Percentiles rank a stretch among this genome's conserved stretches.
phyloP scores from a whole-genome alignment of 148 eudicot genomes.

The Polygonum aviculare region DNA sequence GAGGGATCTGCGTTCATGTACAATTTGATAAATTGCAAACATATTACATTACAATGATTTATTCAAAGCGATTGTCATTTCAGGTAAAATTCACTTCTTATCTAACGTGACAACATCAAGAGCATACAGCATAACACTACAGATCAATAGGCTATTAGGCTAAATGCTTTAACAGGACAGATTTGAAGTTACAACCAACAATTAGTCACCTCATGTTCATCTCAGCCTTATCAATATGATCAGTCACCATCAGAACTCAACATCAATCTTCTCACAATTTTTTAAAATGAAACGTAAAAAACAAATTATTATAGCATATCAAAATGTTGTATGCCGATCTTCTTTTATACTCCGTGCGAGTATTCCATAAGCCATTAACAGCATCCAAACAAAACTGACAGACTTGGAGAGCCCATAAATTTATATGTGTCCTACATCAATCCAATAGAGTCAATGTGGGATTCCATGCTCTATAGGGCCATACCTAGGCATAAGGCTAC shows the following conservation, averaged over 20 bases:
- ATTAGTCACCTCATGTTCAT: not conserved
- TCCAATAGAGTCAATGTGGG: not conserved
- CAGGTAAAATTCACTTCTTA: too few species aligned
- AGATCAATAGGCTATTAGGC: not conserved
- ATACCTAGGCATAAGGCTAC: too few species aligned
- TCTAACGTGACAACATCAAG: too few species aligned
- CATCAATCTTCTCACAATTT: not conserved
- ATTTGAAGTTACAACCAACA: not conserved
- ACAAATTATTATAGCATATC: not conserved
- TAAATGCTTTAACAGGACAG: not conserved
- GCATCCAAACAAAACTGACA: not conserved
- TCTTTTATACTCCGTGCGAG: too few species aligned
- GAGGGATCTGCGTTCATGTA: slow-evolving; percentile 42
- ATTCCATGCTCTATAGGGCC: too few species aligned
- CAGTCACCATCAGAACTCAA: not conserved
- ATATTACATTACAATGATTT: not conserved
- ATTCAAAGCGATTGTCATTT: not conserved
- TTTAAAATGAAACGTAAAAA: too few species aligned
- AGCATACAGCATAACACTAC: not conserved
- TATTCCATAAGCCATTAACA: not conserved
- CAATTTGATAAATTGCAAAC: not conserved
- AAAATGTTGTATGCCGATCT: not conserved
- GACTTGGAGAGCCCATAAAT: not conserved
- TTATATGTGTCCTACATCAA: not conserved
- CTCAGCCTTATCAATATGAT: not conserved